Percentiles rank a stretch among this genome's conserved stretches.
Conservation (phyloP, 352 stramenopile genomes). For the Phytopythium ostracodes region DNA sequence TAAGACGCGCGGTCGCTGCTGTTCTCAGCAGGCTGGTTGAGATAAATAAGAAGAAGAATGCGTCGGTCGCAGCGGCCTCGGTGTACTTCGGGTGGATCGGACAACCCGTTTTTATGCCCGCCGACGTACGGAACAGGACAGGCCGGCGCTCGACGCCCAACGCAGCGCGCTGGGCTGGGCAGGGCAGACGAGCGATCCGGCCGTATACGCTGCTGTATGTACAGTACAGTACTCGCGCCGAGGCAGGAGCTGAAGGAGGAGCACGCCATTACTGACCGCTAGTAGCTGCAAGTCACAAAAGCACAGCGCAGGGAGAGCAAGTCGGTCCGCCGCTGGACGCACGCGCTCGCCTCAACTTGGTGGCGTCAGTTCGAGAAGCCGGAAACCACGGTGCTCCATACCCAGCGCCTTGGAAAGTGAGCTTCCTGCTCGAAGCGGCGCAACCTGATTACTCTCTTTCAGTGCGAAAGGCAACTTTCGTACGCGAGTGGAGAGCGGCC, state of each 20-base stretch:
- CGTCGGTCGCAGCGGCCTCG: background rate
- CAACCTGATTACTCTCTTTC: constrained; percentile 1
- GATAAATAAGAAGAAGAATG: constrained; percentile 7
- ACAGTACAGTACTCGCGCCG: background rate
- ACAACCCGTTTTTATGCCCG: background rate
- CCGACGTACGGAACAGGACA: constrained; percentile 4
- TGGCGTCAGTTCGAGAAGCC: constrained; percentile 1
- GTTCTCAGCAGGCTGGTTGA: background rate
- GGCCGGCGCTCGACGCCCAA: background rate
- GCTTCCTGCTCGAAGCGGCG: background rate
- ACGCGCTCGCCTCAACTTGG: constrained; percentile 7
- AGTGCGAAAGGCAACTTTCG: background rate
- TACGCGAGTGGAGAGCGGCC: background rate
- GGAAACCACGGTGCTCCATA: constrained; percentile 4
- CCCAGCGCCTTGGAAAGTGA: background rate
- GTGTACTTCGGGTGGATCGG: background rate
- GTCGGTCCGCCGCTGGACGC: constrained; percentile 2
- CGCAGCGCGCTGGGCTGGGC: too few species aligned
- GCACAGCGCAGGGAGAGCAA: background rate
- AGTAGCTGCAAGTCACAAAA: background rate
- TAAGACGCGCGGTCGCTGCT: constrained; percentile 6
- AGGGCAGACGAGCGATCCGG: background rate
- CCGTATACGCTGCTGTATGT: too few species aligned
- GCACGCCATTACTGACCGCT: background rate
- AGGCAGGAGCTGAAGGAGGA: background rate